These are phyloP conservation scores for Phaeosphaeriaceae sp. DNA, from an alignment of 2,329 filamentous ascomycete species.

Conservation along the genomic window DNA sequence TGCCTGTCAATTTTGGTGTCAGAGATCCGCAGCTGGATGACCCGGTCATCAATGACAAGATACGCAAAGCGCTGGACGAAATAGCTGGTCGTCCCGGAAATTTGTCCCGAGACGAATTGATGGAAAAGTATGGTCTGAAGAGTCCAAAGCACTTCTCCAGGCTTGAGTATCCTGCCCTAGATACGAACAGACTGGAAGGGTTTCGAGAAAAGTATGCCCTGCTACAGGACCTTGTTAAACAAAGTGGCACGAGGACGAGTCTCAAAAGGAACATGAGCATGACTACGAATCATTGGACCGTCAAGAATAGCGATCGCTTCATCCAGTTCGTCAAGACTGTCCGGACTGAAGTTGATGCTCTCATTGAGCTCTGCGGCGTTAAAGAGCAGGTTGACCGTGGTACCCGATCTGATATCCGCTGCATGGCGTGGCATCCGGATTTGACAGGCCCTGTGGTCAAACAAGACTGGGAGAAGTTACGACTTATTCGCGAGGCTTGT, in stretches of 20 bases:
- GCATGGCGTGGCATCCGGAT: slow-evolving; percentile 58
- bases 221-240: slow-evolving; percentile 47
- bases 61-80: slow-evolving; percentile 52
- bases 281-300: slow-evolving; percentile 49
- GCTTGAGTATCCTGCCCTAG: slow-evolving; percentile 50
- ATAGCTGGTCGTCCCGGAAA: slow-evolving; percentile 54
- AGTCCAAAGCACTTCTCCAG: slow-evolving; percentile 50
- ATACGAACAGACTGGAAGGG: slow-evolving; percentile 53
- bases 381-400: slow-evolving; percentile 54
- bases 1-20: slow-evolving; percentile 54
- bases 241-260: slow-evolving; percentile 41
- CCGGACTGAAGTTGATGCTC: slow-evolving; percentile 52
- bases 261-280: slow-evolving; percentile 46
- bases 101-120: slow-evolving; percentile 51
- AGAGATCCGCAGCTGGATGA: slow-evolving; percentile 54
- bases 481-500: slow-evolving; percentile 53
- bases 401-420: slow-evolving; percentile 54
- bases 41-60: slow-evolving; percentile 42
- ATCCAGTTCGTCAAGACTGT: slow-evolving; percentile 50
- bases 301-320: slow-evolving; percentile 52
- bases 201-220: slow-evolving; percentile 55
- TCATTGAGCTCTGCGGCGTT: slow-evolving; percentile 53
- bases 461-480: slow-evolving; percentile 51
- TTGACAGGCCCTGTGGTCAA: slow-evolving; percentile 41
- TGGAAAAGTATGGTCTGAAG: slow-evolving; percentile 56